Conservation (phyloP, 2,329 filamentous ascomycete species). For the Fusarium metavorans region DNA sequence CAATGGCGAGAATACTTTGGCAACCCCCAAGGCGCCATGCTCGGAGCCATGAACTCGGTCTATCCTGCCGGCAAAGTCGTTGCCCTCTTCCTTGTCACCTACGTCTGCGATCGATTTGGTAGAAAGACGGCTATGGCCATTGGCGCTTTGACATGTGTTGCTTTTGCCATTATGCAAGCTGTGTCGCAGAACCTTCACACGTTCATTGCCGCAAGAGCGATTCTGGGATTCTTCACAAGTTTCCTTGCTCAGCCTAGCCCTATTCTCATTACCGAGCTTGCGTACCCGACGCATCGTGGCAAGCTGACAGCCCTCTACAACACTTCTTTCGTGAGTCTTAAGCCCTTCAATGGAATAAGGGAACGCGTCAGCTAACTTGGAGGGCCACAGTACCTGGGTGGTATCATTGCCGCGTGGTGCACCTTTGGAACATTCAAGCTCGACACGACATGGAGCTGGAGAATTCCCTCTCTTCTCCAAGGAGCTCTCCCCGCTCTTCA, state of each 20-base stretch:
- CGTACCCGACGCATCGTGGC: slow-evolving; percentile 50
- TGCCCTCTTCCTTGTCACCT: slow-evolving; percentile 51
- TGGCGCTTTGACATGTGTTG: slow-evolving; percentile 48
- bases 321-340: slow-evolving; percentile 43
- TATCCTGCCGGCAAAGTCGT: slow-evolving; percentile 55
- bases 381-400: slow-evolving; percentile 40
- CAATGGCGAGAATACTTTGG: slow-evolving; percentile 57
- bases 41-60: slow-evolving; percentile 53
- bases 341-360: rapidly evolving
- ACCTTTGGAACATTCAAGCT: slow-evolving; percentile 46
- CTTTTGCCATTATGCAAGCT: slow-evolving; percentile 49
- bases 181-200: slow-evolving; percentile 39
- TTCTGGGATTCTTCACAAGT: slow-evolving; percentile 49
- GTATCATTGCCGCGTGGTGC: slow-evolving; percentile 46
- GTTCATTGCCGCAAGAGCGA: slow-evolving; percentile 48
- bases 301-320: slow-evolving; percentile 51
- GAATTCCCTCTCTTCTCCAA: slow-evolving; percentile 45
- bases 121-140: slow-evolving; percentile 53
- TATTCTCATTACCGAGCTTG: slow-evolving; percentile 50
- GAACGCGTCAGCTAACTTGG: not conserved
- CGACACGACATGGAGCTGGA: slow-evolving; percentile 41
- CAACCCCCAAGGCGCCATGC: slow-evolving; percentile 50
- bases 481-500: slow-evolving; percentile 39
- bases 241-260: slow-evolving; percentile 49
- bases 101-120: slow-evolving; percentile 54